Evolutionary conservation across 306 rosid genomes (phyloP).

Genomic region (Prunus padus): DNA sequence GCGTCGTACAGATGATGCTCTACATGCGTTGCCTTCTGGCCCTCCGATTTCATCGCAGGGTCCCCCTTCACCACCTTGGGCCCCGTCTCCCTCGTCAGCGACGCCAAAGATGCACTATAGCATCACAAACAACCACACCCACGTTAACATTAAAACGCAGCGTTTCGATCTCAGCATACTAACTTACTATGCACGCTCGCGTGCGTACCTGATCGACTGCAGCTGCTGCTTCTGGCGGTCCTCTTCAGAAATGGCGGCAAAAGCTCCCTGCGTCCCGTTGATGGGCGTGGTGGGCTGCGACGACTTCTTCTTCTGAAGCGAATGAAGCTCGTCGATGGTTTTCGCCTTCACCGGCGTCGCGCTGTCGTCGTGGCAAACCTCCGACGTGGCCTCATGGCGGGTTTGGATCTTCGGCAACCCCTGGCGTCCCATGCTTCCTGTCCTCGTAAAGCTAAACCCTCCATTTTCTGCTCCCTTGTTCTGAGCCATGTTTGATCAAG

Average conservation of each 20-base stretch:
- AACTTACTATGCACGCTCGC: not conserved
- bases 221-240: constrained; percentile 67
- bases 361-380: constrained; percentile 79
- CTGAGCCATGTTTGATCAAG: constrained; percentile 31
- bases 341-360: constrained; percentile 63
- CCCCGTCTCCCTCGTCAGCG: constrained; percentile 87
- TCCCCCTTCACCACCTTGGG: constrained; percentile 89
- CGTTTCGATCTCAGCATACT: not conserved
- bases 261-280: constrained; percentile 29
- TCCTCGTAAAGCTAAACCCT: constrained; percentile 32
- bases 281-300: constrained; percentile 68
- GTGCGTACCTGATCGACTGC: constrained; percentile 66
- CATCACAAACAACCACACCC: not conserved
- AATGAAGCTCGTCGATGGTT: constrained; percentile 82
- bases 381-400: constrained; percentile 17
- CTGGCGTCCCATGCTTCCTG: constrained; percentile 18
- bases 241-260: constrained; percentile 49
- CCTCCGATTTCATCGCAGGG: constrained; percentile 48
- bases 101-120: constrained; percentile 81
- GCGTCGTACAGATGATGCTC: constrained; percentile 36
- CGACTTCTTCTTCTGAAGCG: constrained; percentile 71
- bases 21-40: constrained; percentile 30
- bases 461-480: constrained; percentile 29
- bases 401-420: constrained; percentile 67
- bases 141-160: not conserved